Conservation (phyloP, 75 land plant species). For the Pseudotsuga menziesii region DNA sequence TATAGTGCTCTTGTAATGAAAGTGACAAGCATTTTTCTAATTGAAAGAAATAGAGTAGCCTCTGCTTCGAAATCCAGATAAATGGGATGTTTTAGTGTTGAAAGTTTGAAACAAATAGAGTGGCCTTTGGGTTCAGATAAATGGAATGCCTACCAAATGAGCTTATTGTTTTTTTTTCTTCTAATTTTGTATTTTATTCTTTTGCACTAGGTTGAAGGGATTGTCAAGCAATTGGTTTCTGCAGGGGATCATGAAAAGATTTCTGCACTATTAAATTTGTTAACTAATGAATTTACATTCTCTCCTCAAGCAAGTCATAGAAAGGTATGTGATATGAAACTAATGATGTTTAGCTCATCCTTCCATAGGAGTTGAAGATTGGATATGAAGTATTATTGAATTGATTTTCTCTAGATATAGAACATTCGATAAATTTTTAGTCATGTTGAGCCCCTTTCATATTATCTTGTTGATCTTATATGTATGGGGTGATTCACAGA, state of each 20-base stretch:
- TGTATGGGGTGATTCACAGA: neutral
- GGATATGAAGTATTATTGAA: neutral
- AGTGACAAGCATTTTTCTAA: no score
- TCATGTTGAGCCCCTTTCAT: neutral
- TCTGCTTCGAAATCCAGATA: no score
- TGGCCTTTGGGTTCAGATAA: no score
- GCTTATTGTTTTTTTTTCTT: neutral
- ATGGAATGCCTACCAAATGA: no score
- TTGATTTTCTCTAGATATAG: neutral
- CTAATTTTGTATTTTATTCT: neutral
- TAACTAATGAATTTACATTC: conserved; percentile 66
- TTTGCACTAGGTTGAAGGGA: conserved; percentile 69
- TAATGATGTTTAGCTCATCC: no score
- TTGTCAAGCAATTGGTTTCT: conserved; percentile 61
- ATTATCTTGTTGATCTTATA: neutral
- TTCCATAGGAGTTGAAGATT: neutral
- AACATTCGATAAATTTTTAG: neutral
- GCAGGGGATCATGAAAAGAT: conserved; percentile 91
- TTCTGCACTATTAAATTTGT: conserved; percentile 57
- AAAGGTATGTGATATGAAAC: conserved; percentile 48
- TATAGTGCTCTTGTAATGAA: no score
- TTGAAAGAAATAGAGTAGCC: no score
- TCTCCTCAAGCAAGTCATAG: conserved; percentile 93
- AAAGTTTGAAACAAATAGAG: no score
- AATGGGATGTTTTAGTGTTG: no score